Conservation (phyloP, 2,329 filamentous ascomycete species). For the Penicillium sp. region DNA sequence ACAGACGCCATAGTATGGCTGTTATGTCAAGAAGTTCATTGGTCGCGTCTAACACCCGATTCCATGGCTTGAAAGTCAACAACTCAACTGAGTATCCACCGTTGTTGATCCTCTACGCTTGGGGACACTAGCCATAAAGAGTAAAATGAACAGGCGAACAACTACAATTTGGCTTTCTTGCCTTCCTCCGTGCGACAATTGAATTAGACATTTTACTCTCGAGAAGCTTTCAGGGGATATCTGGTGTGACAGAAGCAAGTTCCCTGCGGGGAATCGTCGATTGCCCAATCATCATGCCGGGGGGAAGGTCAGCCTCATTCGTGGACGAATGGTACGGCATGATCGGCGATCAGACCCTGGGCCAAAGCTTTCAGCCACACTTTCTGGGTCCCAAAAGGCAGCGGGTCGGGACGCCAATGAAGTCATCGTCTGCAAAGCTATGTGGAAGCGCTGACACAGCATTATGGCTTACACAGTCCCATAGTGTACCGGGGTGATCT, state of each 20-base stretch:
- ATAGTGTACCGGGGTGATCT: neutral
- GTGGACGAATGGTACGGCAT: neutral
- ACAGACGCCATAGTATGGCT: conserved; percentile 13
- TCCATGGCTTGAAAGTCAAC: conserved; percentile 2
- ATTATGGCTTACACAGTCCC: neutral
- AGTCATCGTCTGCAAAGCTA: conserved; percentile 5
- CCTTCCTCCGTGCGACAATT: neutral
- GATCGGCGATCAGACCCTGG: conserved; percentile 11
- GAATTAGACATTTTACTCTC: neutral
- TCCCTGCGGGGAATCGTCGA: conserved; percentile 8
- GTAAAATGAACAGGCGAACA: neutral
- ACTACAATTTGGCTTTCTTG: neutral
- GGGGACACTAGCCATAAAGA: conserved; percentile 6
- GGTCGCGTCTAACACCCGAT: conserved; percentile 4
- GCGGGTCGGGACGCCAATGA: conserved; percentile 11
- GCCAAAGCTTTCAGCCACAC: neutral
- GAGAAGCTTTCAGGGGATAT: conserved; percentile 5
- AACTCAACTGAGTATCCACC: conserved; percentile 2
- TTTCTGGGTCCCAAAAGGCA: neutral
- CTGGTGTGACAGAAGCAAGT: conserved; percentile 1
- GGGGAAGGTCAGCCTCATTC: neutral
- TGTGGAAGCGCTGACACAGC: neutral
- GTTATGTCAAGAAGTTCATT: neutral
- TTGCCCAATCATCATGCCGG: neutral
- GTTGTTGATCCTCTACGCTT: conserved; percentile 5